Evolutionary conservation across 441 rosid species (phyloP).

Genomic region (Croton setiger): DNA sequence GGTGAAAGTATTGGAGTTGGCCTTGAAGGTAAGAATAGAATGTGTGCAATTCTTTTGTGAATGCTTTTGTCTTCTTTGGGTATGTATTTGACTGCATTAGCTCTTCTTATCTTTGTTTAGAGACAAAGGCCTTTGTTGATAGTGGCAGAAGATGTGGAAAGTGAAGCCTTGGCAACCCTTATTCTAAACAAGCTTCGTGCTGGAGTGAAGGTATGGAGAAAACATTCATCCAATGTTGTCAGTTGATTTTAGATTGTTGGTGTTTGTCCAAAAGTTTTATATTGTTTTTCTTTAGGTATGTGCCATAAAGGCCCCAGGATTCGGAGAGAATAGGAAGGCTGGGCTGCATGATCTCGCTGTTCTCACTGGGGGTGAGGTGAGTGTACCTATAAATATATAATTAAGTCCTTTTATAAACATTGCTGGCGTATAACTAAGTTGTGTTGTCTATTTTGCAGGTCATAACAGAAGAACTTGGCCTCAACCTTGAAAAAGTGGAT

Average conservation of each 20-base stretch:
- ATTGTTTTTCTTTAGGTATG: conserved; percentile 46
- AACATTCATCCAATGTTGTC: neutral
- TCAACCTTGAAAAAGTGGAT: conserved; percentile 79
- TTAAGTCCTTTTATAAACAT: neutral
- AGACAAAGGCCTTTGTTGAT: conserved; percentile 78
- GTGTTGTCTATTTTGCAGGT: conserved; percentile 37
- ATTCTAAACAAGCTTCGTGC: conserved; percentile 88
- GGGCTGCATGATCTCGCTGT: conserved; percentile 72
- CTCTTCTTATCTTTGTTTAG: conserved; percentile 32
- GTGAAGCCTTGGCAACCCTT: conserved; percentile 89
- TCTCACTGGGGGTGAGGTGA: conserved; percentile 80
- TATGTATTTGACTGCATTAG: conserved; percentile 3
- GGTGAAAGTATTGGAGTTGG: conserved; percentile 80
- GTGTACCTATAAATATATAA: conserved; percentile 4
- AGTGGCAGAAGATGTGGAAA: conserved; percentile 82
- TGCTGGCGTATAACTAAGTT: neutral
- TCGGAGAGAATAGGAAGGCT: conserved; percentile 87
- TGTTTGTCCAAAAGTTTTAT: conserved; percentile 2
- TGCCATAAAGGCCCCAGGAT: conserved; percentile 88
- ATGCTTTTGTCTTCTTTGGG: neutral
- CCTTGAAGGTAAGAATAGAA: conserved; percentile 55
- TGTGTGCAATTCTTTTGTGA: neutral
- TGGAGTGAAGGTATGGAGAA: conserved; percentile 64
- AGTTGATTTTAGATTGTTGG: neutral
- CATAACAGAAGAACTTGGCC: conserved; percentile 82